Evolutionary conservation across 306 rosid species (phyloP).

Genomic region (Quercus gilva): DNA sequence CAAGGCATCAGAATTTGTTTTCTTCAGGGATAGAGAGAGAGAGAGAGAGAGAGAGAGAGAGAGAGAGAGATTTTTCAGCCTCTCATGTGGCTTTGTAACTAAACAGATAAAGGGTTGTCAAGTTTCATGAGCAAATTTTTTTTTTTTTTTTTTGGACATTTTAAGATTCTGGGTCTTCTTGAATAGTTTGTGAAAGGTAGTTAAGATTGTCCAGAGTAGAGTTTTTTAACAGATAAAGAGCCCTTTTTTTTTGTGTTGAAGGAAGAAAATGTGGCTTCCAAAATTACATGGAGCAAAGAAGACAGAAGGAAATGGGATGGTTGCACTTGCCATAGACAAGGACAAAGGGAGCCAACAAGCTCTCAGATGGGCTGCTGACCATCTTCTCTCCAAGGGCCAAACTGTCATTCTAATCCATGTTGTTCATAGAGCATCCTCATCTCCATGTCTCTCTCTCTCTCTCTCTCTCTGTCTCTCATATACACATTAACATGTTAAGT

Average conservation of each 20-base stretch:
- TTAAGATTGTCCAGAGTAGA: neutral
- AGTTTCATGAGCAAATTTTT: neutral
- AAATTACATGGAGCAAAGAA: constrained; percentile 29
- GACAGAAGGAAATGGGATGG: constrained; percentile 67
- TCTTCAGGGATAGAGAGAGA: neutral
- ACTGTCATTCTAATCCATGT: constrained; percentile 73
- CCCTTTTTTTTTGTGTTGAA: neutral
- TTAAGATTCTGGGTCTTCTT: neutral
- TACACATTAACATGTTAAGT: neutral
- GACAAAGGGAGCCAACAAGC: constrained; percentile 85
- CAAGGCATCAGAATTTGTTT: neutral
- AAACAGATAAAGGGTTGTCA: neutral
- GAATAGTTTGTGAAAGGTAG: neutral
- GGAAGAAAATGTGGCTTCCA: constrained; percentile 46
- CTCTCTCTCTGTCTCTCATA: neutral
- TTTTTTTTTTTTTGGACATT: neutral
- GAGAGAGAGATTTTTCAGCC: neutral
- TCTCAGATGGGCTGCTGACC: constrained; percentile 85
- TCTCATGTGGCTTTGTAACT: neutral
- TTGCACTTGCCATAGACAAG: constrained; percentile 73
- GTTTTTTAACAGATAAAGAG: neutral
- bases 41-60: too few species aligned
- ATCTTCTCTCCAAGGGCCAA: constrained; percentile 60
- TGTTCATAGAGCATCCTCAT: constrained; percentile 32
- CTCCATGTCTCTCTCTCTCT: constrained; percentile 26